Base-by-base conservation (phyloP, 306 rosid genomes). In the Hippophae gyantsensis region DNA sequence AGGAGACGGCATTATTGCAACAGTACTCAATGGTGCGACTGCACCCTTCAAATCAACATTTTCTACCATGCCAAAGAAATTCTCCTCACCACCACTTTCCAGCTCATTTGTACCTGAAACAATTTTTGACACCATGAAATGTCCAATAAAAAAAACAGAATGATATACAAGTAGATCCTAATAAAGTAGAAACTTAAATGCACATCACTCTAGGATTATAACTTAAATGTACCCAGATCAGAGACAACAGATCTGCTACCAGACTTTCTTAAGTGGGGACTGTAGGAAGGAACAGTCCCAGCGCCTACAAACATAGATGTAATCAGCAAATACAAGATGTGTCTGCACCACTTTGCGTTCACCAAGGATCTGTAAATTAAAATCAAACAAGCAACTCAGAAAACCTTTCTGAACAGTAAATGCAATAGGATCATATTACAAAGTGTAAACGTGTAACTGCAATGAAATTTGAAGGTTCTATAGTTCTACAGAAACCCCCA, bases 191-290 rank as follows among this genome's bases (percentile, higher is more conserved):
- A 40, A 58, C 27, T 7, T 47, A 62, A 64, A 56, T 40, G 6
- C 25, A 38, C 53, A 56, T 49, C 6, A 49, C 53, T 53, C 25
- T 56, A 55, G 32, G 41, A 54, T 60, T 40, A 53, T 40, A 62
- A 43, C 70, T 41, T 50, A 65, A 72, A 51, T 52, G 72, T 85
- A 92, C 99, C 95, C 70, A 78, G 78, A 78, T 86, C 95, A 64
- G 81, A 83, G 69, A 88, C 78, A 65, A 82, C 83, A 70, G 82
- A 60, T 82, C 90, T 84, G 81, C 96, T 92, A 76, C 96, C 93
- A 76, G 99, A 88, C 74, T 88, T 92, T 73, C 96, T 78, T 59
- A 92, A 82, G 80, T 88, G 99, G 9, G 96, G 96, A 77, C 96
- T 85, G 63, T 65, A 81, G 78, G 79, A 66, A 66, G 95, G 81